Base-by-base conservation (phyloP, 129 eudicot species). In the Centaurea solstitialis region DNA sequence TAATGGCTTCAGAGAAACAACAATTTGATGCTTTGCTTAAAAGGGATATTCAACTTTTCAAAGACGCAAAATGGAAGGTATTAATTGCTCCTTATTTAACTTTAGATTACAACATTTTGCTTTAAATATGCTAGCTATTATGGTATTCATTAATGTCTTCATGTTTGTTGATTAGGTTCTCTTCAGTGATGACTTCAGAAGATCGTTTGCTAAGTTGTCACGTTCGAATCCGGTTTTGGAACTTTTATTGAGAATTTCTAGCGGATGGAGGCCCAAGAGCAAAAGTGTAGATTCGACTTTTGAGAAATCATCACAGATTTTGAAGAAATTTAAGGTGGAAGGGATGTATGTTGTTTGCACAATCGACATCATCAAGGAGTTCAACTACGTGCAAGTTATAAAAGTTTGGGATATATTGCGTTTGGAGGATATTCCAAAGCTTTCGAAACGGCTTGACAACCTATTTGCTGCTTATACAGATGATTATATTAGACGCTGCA, bases 201-300 rank as follows among this genome's bases (percentile, higher is more conserved):
- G 70, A 76, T 86, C 94, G 18, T 89, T 92, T 81, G 74, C 81
- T 40, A 84, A 76, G 72, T 77, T 84, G 75, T 75, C 21, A 39
- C 59, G 80, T 20, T 23, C 80, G 80, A 88, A 89, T 76, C 66
- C 79, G 21, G 85, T 83, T 70, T 67, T 92, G n/a, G 83, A 84
- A 61, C 83, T 89, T 22, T 50, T 92, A 26, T 75, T 83, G 72
- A 88, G 83, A 72, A 86, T 92, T 23, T 88, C 92, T 28, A 77
- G 83, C 75, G 97, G 97, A 4, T 92, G 97, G 97, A 70, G 94
- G 59, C 97, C 94, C 6, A 86, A 83, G 79, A 85, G 81, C 26
- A n/a, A 43, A 59, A 86, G 68, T 20, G 43, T 75, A 28, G 88
- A 82, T 67, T 22, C 75, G 23, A 15, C 21, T 13, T 89, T 85